Evolutionary conservation across 2,329 filamentous ascomycete species (phyloP).

Genomic region (Drechslerella dactyloides): DNA sequence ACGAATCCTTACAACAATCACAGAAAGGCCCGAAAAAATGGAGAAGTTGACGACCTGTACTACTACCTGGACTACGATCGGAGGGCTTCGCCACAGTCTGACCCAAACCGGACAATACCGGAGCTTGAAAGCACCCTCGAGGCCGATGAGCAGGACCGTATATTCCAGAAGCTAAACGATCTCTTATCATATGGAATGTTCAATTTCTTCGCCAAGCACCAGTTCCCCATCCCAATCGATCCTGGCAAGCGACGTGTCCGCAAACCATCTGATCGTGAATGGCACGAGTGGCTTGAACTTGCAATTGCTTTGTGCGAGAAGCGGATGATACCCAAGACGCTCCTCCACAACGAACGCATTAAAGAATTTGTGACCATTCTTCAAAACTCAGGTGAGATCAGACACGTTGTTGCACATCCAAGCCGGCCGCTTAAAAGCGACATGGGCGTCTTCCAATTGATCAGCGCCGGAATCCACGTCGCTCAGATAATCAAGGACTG

Average conservation of each 20-base stretch:
- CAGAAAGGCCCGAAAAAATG: slow-evolving; percentile 42
- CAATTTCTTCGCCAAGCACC: slow-evolving; percentile 49
- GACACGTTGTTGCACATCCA: slow-evolving; percentile 46
- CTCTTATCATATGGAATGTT: slow-evolving; percentile 47
- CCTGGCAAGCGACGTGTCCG: slow-evolving; percentile 48
- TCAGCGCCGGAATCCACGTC: slow-evolving; percentile 48
- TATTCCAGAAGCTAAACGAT: slow-evolving; percentile 46
- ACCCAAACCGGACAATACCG: slow-evolving; percentile 36
- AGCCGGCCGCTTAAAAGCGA: slow-evolving; percentile 48
- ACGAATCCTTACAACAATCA: slow-evolving; percentile 48
- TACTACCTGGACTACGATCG: slow-evolving; percentile 48
- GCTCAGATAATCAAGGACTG: slow-evolving; percentile 50
- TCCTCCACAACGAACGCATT: slow-evolving; percentile 49
- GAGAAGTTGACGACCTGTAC: slow-evolving; percentile 48
- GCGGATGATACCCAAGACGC: slow-evolving; percentile 45
- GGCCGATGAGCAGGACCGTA: slow-evolving; percentile 46
- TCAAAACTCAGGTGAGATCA: slow-evolving; percentile 50
- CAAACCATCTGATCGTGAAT: slow-evolving; percentile 49
- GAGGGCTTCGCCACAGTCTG: slow-evolving; percentile 34
- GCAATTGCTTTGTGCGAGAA: slow-evolving; percentile 49
- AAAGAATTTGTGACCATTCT: slow-evolving; percentile 50
- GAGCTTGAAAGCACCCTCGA: slow-evolving; percentile 48
- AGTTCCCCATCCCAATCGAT: slow-evolving; percentile 49
- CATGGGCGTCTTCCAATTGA: slow-evolving; percentile 50
- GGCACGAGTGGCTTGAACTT: slow-evolving; percentile 49